A percentile compares a stretch with the other conserved stretches of the same genome.
Evolutionary conservation across 352 stramenopile species (phyloP).

Genomic region (Pythium dissimile): DNA sequence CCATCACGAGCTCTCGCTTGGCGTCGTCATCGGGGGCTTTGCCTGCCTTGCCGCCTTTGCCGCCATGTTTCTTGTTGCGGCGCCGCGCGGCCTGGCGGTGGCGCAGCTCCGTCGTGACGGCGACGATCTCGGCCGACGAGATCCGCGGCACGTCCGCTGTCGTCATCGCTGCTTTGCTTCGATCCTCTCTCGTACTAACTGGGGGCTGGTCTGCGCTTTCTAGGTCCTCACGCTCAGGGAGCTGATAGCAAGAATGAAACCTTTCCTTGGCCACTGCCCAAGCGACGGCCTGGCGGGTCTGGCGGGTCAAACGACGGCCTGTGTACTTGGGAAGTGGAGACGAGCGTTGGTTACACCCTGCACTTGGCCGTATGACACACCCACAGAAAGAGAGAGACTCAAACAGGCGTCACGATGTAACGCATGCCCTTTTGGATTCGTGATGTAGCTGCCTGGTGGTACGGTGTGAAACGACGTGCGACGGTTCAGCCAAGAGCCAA

Average conservation of each 20-base stretch:
- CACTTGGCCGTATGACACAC: too few species aligned
- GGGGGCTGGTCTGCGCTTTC: neutral
- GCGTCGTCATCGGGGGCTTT: conserved; percentile 52
- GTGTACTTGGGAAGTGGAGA: too few species aligned
- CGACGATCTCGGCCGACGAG: conserved; percentile 82
- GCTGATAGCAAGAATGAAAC: conserved; percentile 5
- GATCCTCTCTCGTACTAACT: neutral
- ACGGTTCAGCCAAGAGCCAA: too few species aligned
- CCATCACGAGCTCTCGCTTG: conserved; percentile 81
- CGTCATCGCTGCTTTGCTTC: neutral
- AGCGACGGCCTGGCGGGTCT: too few species aligned
- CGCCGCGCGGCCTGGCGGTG: conserved; percentile 50
- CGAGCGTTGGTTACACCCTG: too few species aligned
- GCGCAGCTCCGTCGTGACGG: conserved; percentile 75
- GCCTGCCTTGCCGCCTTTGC: conserved; percentile 27
- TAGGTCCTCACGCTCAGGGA: neutral
- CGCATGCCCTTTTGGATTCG: too few species aligned
- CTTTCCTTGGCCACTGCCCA: neutral
- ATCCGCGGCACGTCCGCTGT: conserved; percentile 34
- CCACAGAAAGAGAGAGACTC: too few species aligned
- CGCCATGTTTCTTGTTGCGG: conserved; percentile 46
- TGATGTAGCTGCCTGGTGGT: too few species aligned
- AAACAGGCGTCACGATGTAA: too few species aligned
- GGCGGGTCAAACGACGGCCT: too few species aligned
- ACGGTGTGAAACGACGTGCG: too few species aligned